Evolutionary conservation across 805 yeast genomes (phyloP).

Genomic region (Starmerella ratchasimensis): DNA sequence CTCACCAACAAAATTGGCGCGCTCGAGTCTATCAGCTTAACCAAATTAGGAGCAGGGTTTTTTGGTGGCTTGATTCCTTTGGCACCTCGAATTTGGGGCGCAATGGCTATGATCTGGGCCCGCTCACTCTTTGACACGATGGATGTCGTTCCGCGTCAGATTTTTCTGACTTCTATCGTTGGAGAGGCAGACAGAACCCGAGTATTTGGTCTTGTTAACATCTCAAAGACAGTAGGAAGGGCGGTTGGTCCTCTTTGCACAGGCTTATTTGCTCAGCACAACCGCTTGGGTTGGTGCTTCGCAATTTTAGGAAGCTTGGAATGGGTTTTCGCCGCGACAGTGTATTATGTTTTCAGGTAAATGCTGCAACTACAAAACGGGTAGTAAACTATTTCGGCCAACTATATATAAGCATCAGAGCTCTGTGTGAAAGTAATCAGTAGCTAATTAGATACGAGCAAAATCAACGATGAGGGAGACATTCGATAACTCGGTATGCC

Average conservation of each 20-base stretch:
- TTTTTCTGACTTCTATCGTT: conserved; percentile 56
- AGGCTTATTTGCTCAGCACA: conserved; percentile 49
- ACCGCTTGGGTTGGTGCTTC: conserved; percentile 24
- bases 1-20: conserved; percentile 62
- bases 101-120: conserved; percentile 39
- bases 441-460: no score
- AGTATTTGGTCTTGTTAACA: conserved; percentile 75
- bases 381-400: no score
- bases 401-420: no score
- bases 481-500: no score
- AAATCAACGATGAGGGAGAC: no score
- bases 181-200: conserved; percentile 50
- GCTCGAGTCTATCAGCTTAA: conserved; percentile 54
- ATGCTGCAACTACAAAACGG: no score
- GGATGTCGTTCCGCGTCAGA: conserved; percentile 89
- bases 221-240: conserved; percentile 74
- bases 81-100: conserved; percentile 29
- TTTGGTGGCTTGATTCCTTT: conserved; percentile 45
- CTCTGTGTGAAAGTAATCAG: no score
- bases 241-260: conserved; percentile 71
- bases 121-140: conserved; percentile 58
- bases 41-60: conserved; percentile 66
- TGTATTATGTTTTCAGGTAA: conserved; percentile 11
- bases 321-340: conserved; percentile 19
- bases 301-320: conserved; percentile 27